These are phyloP conservation scores for Boeremia exigua DNA, from an alignment of 2,329 filamentous ascomycete genomes.

Conservation along the genomic window DNA sequence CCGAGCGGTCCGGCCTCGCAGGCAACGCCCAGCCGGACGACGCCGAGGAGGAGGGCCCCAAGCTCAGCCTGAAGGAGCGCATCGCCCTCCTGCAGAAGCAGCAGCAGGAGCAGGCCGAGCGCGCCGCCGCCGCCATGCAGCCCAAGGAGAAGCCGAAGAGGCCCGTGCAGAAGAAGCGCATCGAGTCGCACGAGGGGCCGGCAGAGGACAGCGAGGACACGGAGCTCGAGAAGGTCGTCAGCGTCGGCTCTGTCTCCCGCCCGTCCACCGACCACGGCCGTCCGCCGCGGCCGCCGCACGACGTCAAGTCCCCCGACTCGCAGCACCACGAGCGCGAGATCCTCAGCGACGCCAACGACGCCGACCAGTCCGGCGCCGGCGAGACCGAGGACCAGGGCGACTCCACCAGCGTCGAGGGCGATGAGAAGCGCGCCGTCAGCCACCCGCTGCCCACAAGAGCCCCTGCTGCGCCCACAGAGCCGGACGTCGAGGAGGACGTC, in stretches of 20 bases:
- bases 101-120: constrained; percentile 84
- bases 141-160: constrained; percentile 87
- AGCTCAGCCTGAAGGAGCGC: constrained; percentile 91
- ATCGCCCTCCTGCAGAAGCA: constrained; percentile 94
- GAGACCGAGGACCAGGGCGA: constrained; percentile 67
- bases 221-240: constrained; percentile 46
- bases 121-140: constrained; percentile 77
- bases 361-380: constrained; percentile 68
- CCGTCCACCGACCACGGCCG: constrained; percentile 50
- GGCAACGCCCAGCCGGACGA: constrained; percentile 49
- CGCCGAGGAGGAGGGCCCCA: constrained; percentile 76
- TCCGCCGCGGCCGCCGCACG: constrained; percentile 47
- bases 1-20: constrained; percentile 70
- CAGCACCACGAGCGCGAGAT: constrained; percentile 57
- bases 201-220: constrained; percentile 46
- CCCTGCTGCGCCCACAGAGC: constrained; percentile 51
- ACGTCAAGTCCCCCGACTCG: constrained; percentile 49
- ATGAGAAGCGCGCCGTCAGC: constrained; percentile 62
- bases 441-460: constrained; percentile 28
- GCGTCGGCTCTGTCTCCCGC: constrained; percentile 41
- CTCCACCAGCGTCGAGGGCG: constrained; percentile 76
- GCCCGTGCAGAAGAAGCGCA: constrained; percentile 68
- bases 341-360: constrained; percentile 68
- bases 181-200: constrained; percentile 53
- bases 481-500: constrained; percentile 58